These are phyloP conservation scores for Lecanoromycetidae sp. DNA, from an alignment of 2,329 filamentous ascomycete genomes.

Conservation along the genomic window DNA sequence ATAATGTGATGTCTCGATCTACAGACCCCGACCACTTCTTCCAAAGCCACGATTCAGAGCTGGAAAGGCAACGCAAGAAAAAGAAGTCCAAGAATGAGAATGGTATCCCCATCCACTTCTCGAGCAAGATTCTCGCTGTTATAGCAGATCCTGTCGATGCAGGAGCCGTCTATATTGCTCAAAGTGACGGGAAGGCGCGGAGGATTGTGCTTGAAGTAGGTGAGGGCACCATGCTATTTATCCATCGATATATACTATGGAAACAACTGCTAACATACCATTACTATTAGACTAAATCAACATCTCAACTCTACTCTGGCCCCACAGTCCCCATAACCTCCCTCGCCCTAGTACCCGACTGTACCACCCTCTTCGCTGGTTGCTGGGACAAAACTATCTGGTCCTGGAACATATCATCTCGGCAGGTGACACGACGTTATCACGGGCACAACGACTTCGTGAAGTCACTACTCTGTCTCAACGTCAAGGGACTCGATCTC, in stretches of 20 bases:
- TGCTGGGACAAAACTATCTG: conserved; percentile 92
- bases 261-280: not conserved
- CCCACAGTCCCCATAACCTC: conserved; percentile 71
- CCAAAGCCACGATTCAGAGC: conserved; percentile 13
- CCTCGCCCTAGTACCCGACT: conserved; percentile 46
- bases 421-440: conserved; percentile 45
- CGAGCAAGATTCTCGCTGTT: conserved; percentile 75
- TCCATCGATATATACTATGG: conserved; percentile 9
- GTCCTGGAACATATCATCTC: conserved; percentile 61
- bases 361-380: conserved; percentile 61
- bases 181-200: conserved; percentile 71
- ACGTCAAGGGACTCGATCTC: conserved; percentile 29
- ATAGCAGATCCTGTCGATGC: conserved; percentile 52
- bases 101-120: conserved; percentile 67
- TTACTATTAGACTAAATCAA: conserved; percentile 30
- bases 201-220: conserved; percentile 64
- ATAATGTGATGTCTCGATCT: conserved; percentile 61
- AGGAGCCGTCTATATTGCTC: conserved; percentile 61
- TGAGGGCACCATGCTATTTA: conserved; percentile 24
- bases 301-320: conserved; percentile 49
- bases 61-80: conserved; percentile 48
- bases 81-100: conserved; percentile 68
- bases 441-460: conserved; percentile 81
- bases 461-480: conserved; percentile 56
- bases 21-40: conserved; percentile 62